These are phyloP conservation scores for Mortierella alpina DNA, from an alignment of 192 early-diverging fungal genomes.

Conservation along the genomic window DNA sequence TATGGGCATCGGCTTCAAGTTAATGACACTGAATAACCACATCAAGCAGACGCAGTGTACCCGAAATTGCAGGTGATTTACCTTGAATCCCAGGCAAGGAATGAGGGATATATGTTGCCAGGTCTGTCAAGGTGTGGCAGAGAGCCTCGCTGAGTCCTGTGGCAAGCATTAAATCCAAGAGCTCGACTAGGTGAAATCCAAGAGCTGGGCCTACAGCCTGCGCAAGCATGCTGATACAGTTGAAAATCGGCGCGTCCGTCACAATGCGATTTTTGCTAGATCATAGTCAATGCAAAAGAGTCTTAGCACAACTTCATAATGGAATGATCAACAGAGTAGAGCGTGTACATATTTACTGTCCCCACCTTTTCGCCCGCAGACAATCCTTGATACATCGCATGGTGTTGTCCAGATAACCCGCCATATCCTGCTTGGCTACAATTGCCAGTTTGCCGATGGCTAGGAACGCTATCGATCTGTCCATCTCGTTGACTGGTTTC, in stretches of 20 bases:
- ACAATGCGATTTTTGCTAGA: conserved; percentile 55
- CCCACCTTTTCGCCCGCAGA: conserved; percentile 74
- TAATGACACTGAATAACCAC: not conserved
- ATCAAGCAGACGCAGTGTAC: not conserved
- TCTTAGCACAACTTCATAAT: not conserved
- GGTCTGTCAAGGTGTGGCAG: conserved; percentile 78
- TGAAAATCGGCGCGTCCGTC: conserved; percentile 71
- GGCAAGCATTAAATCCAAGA: conserved; percentile 92
- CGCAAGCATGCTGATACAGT: conserved; percentile 90
- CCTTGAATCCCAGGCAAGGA: conserved; percentile 88
- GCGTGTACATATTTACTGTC: too few species aligned
- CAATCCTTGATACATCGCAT: conserved; percentile 80
- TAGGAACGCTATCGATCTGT: conserved; percentile 70
- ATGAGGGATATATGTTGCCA: conserved; percentile 83
- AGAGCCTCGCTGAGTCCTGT: conserved; percentile 86
- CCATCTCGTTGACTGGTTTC: conserved; percentile 27
- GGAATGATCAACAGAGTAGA: not conserved
- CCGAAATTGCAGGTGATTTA: conserved; percentile 19
- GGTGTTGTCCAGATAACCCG: conserved; percentile 81
- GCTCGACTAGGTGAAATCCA: conserved; percentile 82
- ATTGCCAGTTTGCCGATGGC: conserved; percentile 88
- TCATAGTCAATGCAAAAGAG: not conserved
- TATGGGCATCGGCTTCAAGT: conserved; percentile 23
- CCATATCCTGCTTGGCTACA: conserved; percentile 80
- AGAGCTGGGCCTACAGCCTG: conserved; percentile 86